These are phyloP conservation scores for Penicillium arizonense DNA, from an alignment of 495 filamentous ascomycete species.

Conservation along the genomic window DNA sequence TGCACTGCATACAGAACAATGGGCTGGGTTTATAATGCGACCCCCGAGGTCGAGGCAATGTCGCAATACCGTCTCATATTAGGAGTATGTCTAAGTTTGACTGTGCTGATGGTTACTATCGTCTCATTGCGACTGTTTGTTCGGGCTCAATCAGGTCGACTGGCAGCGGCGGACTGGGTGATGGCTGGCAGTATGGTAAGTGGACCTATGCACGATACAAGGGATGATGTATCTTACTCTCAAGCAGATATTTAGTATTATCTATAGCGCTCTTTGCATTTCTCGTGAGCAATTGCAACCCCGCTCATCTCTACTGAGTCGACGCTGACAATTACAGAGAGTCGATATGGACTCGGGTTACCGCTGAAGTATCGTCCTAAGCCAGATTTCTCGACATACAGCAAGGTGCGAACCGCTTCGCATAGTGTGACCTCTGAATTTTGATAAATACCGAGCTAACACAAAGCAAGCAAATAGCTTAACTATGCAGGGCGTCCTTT, in stretches of 20 bases:
- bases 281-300: constrained; percentile 35
- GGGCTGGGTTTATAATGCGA: constrained; percentile 46
- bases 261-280: constrained; percentile 50
- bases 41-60: constrained; percentile 33
- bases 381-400: constrained; percentile 38
- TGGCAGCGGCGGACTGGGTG: constrained; percentile 48
- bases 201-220: not conserved
- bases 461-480: constrained; percentile 14
- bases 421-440: not conserved
- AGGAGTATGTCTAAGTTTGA: constrained; percentile 43
- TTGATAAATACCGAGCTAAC: not conserved
- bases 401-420: constrained; percentile 20
- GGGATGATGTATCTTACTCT: not conserved
- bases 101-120: constrained; percentile 33
- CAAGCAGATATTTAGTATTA: constrained; percentile 39
- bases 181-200: constrained; percentile 44
- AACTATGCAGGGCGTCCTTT: constrained; percentile 60
- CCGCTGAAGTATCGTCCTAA: constrained; percentile 40
- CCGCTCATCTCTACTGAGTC: not conserved
- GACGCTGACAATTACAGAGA: constrained; percentile 33
- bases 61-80: constrained; percentile 45
- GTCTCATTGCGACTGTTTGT: constrained; percentile 38
- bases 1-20: constrained; percentile 18
- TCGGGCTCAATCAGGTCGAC: constrained; percentile 31
- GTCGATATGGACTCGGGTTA: constrained; percentile 51